These are phyloP conservation scores for Nyssa sinensis DNA, from an alignment of 148 eudicot species.

Conservation along the genomic window DNA sequence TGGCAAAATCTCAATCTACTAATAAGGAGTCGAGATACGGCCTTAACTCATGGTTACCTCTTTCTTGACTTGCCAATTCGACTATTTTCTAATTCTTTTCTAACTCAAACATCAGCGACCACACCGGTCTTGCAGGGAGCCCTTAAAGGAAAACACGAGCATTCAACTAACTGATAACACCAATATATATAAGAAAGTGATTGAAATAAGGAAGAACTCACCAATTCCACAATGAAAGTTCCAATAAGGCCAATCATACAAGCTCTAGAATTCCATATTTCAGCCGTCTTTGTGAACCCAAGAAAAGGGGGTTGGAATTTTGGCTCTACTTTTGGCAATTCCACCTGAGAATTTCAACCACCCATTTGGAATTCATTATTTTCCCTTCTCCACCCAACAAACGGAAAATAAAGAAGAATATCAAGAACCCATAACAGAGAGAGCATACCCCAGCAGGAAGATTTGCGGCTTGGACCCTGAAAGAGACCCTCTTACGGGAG, in stretches of 20 bases:
- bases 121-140: too few relatives aligned
- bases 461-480: slow-evolving; percentile 62
- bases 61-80: too few relatives aligned
- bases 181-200: neutral
- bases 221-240: slow-evolving; percentile 83
- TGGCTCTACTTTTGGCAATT: slow-evolving; percentile 72
- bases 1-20: too few relatives aligned
- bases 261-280: slow-evolving; percentile 92
- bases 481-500: slow-evolving; percentile 5
- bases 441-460: slow-evolving; percentile 60
- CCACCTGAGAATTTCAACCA: slow-evolving; percentile 44
- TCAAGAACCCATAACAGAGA: neutral
- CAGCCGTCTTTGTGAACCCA: slow-evolving; percentile 87
- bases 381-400: too few relatives aligned
- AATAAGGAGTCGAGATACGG: too few relatives aligned
- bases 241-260: slow-evolving; percentile 96
- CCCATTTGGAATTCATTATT: neutral
- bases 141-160: too few relatives aligned
- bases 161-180: too few relatives aligned
- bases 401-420: neutral
- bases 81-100: too few relatives aligned
- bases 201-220: slow-evolving; percentile 15
- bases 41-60: too few relatives aligned
- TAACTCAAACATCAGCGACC: too few relatives aligned
- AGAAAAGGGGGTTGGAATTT: slow-evolving; percentile 64